These are phyloP conservation scores for Trametes versicolor DNA, from an alignment of 1,284 basidiomycete genomes.

Conservation along the genomic window DNA sequence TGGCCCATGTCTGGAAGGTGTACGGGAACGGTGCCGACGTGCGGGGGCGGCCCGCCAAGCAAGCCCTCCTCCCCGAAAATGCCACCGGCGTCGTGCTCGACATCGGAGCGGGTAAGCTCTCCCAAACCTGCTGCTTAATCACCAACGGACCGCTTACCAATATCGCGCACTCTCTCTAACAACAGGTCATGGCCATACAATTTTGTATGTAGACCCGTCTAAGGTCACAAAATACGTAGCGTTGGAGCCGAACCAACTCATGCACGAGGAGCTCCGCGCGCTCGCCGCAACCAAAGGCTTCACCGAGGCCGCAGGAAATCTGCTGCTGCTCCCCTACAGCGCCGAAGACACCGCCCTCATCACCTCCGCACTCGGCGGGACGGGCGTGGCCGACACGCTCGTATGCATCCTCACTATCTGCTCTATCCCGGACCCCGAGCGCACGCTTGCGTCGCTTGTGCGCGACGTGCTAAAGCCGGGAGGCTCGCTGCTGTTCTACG, in stretches of 20 bases:
- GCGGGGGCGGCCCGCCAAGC: conserved; percentile 53
- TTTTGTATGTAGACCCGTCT: conserved; percentile 63
- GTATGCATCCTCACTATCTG: conserved; percentile 69
- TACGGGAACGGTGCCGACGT: conserved; percentile 63
- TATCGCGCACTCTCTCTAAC: too few relatives aligned
- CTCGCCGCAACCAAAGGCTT: conserved; percentile 61
- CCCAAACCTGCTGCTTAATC: neutral
- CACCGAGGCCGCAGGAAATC: conserved; percentile 55
- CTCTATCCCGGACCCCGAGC: conserved; percentile 61
- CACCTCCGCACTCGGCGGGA: conserved; percentile 50
- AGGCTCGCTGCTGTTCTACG: conserved; percentile 68
- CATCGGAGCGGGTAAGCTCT: conserved; percentile 68
- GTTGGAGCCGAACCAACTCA: conserved; percentile 70
- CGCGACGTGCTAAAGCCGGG: conserved; percentile 62
- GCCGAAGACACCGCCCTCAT: conserved; percentile 65
- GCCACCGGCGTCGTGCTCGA: conserved; percentile 73
- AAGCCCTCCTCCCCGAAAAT: conserved; percentile 58
- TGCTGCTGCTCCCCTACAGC: conserved; percentile 59
- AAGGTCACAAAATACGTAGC: conserved; percentile 72
- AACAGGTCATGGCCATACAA: conserved; percentile 68
- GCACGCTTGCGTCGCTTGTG: conserved; percentile 54
- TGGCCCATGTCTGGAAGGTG: conserved; percentile 64
- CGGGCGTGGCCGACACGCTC: conserved; percentile 60
- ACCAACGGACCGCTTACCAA: too few relatives aligned
- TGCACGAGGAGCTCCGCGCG: conserved; percentile 65